phyloP scores from a whole-genome alignment of 1,284 basidiomycete genomes.

The Spongiforma sp. region DNA sequence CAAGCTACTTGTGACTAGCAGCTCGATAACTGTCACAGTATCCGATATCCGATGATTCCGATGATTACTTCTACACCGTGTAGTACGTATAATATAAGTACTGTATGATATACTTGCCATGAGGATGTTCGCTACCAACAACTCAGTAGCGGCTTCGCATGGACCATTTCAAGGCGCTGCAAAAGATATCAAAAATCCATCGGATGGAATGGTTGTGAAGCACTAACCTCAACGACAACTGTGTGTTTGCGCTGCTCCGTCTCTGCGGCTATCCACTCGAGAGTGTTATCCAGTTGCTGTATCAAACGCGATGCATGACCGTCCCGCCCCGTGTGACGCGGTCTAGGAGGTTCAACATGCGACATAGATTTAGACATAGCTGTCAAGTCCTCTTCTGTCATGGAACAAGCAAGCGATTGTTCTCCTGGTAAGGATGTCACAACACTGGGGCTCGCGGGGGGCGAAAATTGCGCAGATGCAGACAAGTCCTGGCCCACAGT shows the following conservation, averaged over 20 bases:
- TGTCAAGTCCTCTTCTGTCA: constrained; percentile 75
- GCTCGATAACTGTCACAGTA: too few species aligned
- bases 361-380: constrained; percentile 77
- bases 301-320: constrained; percentile 39
- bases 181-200: constrained; percentile 6
- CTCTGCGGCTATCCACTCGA: constrained; percentile 72
- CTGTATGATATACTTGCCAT: neutral
- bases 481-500: constrained; percentile 35
- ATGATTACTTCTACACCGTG: neutral
- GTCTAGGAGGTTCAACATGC: constrained; percentile 52
- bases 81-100: too few species aligned
- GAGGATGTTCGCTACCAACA: constrained; percentile 58
- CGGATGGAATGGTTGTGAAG: neutral
- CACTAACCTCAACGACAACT: constrained; percentile 72
- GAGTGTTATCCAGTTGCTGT: constrained; percentile 44
- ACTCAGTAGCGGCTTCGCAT: constrained; percentile 67
- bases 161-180: constrained; percentile 75
- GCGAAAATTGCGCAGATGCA: constrained; percentile 50
- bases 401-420: constrained; percentile 50
- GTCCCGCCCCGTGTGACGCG: constrained; percentile 50
- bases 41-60: neutral
- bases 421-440: constrained; percentile 61
- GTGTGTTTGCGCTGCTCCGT: constrained; percentile 54
- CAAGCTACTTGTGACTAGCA: too few species aligned
- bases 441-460: constrained; percentile 49